Conservation (phyloP, 2,329 filamentous ascomycete genomes). For the Ophiostoma tasmaniense region DNA sequence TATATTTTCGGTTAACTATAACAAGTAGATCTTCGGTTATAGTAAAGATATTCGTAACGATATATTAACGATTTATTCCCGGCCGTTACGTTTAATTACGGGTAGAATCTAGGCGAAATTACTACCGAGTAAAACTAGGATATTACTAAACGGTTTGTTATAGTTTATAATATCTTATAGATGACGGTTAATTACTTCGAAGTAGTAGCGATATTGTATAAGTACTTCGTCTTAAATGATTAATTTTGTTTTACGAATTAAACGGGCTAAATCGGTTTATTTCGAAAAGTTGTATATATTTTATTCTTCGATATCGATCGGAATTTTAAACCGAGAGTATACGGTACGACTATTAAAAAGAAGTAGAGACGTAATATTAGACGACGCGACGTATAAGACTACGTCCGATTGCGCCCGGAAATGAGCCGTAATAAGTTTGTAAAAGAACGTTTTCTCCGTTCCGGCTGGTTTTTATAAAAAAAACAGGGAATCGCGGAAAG, state of each 20-base stretch:
- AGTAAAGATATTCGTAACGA: too few species aligned
- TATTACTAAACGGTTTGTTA: too few species aligned
- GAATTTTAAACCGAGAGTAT: not conserved
- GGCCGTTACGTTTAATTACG: too few species aligned
- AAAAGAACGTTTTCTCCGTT: not conserved
- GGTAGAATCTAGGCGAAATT: too few species aligned
- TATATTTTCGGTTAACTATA: too few species aligned
- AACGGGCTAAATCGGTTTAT: not conserved
- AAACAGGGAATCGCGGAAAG: not conserved
- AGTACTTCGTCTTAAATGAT: not conserved
- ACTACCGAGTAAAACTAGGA: too few species aligned
- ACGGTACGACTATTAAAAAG: not conserved
- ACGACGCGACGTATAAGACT: not conserved
- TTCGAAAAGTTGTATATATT: not conserved
- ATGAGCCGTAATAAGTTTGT: not conserved
- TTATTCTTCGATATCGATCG: not conserved
- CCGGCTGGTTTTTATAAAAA: not conserved
- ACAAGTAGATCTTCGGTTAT: too few species aligned
- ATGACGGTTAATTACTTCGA: not conserved
- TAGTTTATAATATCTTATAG: not conserved
- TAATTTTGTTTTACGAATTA: not conserved
- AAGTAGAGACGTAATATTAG: not conserved
- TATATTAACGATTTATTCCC: too few species aligned
- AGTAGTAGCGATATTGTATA: not conserved
- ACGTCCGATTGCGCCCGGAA: not conserved